A percentile compares a stretch with the other conserved stretches of the same genome.
Conservation (phyloP, 2,329 filamentous ascomycete genomes). For the Atkinsonella texensis region DNA sequence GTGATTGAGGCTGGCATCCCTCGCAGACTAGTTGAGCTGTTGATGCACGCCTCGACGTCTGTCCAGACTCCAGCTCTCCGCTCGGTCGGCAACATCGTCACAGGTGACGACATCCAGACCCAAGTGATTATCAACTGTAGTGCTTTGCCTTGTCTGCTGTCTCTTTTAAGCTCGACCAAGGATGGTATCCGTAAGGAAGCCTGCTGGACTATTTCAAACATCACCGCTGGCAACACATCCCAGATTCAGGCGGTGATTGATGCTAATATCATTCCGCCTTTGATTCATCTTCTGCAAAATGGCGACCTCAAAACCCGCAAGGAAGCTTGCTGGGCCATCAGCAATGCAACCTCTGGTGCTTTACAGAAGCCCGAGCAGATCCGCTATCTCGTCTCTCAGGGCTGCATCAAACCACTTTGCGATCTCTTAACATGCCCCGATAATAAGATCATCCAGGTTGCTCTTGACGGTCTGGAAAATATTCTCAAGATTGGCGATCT, state of each 20-base stretch:
- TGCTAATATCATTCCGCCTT: slow-evolving; percentile 88
- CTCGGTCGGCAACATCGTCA: slow-evolving; percentile 97
- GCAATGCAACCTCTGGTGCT: slow-evolving; percentile 93
- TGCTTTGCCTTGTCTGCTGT: slow-evolving; percentile 80
- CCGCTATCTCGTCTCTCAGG: slow-evolving; percentile 81
- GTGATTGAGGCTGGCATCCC: slow-evolving; percentile 98
- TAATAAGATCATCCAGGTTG: slow-evolving; percentile 99
- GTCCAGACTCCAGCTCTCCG: slow-evolving; percentile 95
- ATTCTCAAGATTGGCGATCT: slow-evolving; percentile 99
- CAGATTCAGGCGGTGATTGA: slow-evolving; percentile 97
- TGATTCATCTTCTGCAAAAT: slow-evolving; percentile 92
- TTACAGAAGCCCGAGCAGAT: slow-evolving; percentile 99
- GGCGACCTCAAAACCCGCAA: slow-evolving; percentile 98
- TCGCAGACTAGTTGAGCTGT: slow-evolving; percentile 85
- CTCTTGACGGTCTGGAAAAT: slow-evolving; percentile 94
- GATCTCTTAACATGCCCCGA: slow-evolving; percentile 92
- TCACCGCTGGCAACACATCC: slow-evolving; percentile 93
- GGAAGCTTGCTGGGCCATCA: slow-evolving; percentile 99
- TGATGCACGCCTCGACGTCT: slow-evolving; percentile 96
- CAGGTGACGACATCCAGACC: slow-evolving; percentile 95
- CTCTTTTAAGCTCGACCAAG: slow-evolving; percentile 90
- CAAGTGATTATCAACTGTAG: slow-evolving; percentile 99
- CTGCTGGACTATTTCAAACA: slow-evolving; percentile 99
- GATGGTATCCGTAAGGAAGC: slow-evolving; percentile 98
- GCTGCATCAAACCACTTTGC: slow-evolving; percentile 94